Conservation (phyloP, 2,329 filamentous ascomycete species). For the Penicillium sclerotiorum region DNA sequence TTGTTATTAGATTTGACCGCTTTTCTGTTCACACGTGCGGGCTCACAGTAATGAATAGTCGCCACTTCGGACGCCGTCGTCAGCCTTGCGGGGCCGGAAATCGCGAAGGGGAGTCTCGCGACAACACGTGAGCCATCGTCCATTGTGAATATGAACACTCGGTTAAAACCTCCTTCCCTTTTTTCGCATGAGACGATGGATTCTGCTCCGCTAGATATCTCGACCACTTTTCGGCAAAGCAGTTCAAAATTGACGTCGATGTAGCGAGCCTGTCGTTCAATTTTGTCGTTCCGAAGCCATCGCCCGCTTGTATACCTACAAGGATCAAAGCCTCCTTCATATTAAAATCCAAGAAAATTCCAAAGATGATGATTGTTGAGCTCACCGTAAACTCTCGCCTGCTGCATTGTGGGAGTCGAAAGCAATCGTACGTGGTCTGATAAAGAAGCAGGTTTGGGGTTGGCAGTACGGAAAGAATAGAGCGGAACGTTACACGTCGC, state of each 20-base stretch:
- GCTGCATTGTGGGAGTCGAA: no score
- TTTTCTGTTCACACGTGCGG: background rate
- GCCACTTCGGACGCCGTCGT: conserved; percentile 50
- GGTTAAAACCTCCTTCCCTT: conserved; percentile 49
- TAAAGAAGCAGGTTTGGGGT: no score
- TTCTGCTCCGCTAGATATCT: conserved; percentile 36
- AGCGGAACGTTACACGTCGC: no score
- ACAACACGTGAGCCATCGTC: conserved; percentile 43
- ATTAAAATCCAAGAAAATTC: no score
- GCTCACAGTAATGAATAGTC: conserved; percentile 47
- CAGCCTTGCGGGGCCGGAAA: conserved; percentile 41
- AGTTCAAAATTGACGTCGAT: conserved; percentile 46
- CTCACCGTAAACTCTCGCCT: no score
- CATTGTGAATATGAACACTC: conserved; percentile 47
- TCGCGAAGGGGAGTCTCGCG: conserved; percentile 45
- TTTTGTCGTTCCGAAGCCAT: conserved; percentile 43
- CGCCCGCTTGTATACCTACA: conserved; percentile 22
- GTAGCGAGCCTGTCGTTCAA: conserved; percentile 38
- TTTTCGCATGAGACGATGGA: conserved; percentile 42
- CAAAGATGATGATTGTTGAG: no score
- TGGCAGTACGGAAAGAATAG: no score
- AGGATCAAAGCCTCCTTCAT: no score
- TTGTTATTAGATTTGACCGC: background rate
- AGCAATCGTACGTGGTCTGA: no score
- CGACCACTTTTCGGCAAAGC: conserved; percentile 40